Percentiles rank a stretch among this genome's conserved stretches.
phyloP scores from a whole-genome alignment of 2,329 filamentous ascomycete species.

The Ascomycota sp. region DNA sequence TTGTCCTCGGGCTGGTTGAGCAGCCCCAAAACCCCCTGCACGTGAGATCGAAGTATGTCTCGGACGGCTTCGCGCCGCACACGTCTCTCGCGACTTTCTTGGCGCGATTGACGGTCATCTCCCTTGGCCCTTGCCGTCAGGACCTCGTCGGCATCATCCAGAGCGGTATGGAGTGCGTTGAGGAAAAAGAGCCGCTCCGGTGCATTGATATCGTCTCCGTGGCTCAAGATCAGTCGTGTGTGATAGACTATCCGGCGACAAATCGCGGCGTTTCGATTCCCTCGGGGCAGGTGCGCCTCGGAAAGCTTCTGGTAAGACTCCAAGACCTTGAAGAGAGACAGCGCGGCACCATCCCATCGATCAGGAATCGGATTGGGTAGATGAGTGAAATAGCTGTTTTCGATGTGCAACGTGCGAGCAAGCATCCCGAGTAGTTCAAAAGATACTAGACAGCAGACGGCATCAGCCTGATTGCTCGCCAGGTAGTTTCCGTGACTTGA shows the following conservation, averaged over 20 bases:
- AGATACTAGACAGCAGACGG: constrained; percentile 22
- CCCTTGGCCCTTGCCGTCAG: constrained; percentile 17
- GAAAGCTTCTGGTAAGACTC: constrained; percentile 16
- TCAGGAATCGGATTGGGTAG: constrained; percentile 36
- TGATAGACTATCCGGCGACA: constrained; percentile 8
- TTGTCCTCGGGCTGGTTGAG: constrained; percentile 20
- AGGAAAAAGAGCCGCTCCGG: constrained; percentile 14
- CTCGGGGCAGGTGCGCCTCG: constrained; percentile 3
- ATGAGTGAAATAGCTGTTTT: constrained; percentile 27
- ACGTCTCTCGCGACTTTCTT: no score
- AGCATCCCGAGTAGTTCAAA: constrained; percentile 42
- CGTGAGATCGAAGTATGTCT: constrained; percentile 25
- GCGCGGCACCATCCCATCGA: constrained; percentile 29
- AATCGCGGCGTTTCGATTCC: constrained; percentile 6
- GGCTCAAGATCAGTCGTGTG: constrained; percentile 6
- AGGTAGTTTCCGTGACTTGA: no score
- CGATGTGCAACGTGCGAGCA: constrained; percentile 26
- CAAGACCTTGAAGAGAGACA: constrained; percentile 22
- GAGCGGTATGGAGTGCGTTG: constrained; percentile 17
- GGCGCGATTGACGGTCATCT: no score
- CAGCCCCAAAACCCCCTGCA: constrained; percentile 25
- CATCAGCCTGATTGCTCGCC: no score
- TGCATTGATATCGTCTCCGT: constrained; percentile 5
- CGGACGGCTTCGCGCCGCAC: constrained; percentile 19
- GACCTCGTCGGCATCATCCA: constrained; percentile 22